These are phyloP conservation scores for Fusarium cicatricum DNA, from an alignment of 2,329 filamentous ascomycete species.

Conservation along the genomic window DNA sequence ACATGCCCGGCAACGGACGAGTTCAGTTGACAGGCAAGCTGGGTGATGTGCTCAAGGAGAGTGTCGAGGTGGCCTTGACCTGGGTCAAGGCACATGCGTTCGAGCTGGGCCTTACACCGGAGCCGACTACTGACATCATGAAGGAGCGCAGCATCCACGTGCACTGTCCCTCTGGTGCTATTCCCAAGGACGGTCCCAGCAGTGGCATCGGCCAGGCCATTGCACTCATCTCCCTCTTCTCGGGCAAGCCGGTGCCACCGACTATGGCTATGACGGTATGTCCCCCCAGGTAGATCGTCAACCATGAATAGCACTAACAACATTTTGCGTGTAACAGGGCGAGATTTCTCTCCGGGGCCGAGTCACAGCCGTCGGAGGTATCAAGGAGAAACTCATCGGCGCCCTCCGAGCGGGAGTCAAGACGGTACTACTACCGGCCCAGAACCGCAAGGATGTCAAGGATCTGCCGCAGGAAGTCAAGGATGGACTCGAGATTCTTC, in stretches of 20 bases:
- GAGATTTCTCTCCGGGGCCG: conserved; percentile 84
- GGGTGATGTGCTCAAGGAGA: conserved; percentile 96
- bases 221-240: conserved; percentile 90
- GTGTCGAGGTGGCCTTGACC: conserved; percentile 91
- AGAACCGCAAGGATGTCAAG: conserved; percentile 91
- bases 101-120: conserved; percentile 82
- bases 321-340: conserved; percentile 54
- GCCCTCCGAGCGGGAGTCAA: conserved; percentile 93
- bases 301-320: conserved; percentile 32
- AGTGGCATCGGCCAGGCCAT: conserved; percentile 95
- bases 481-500: conserved; percentile 85
- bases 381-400: conserved; percentile 98
- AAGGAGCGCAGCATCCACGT: conserved; percentile 93
- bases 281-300: conserved; percentile 32
- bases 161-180: conserved; percentile 92
- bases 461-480: conserved; percentile 92
- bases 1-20: conserved; percentile 92
- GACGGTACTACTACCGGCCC: conserved; percentile 85
- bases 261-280: conserved; percentile 93
- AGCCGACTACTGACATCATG: conserved; percentile 92
- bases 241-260: conserved; percentile 83
- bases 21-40: conserved; percentile 97
- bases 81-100: conserved; percentile 98
- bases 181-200: conserved; percentile 89
- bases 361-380: conserved; percentile 93